Conservation (phyloP, 2,329 filamentous ascomycete genomes). For the Pezicula carpinea region DNA sequence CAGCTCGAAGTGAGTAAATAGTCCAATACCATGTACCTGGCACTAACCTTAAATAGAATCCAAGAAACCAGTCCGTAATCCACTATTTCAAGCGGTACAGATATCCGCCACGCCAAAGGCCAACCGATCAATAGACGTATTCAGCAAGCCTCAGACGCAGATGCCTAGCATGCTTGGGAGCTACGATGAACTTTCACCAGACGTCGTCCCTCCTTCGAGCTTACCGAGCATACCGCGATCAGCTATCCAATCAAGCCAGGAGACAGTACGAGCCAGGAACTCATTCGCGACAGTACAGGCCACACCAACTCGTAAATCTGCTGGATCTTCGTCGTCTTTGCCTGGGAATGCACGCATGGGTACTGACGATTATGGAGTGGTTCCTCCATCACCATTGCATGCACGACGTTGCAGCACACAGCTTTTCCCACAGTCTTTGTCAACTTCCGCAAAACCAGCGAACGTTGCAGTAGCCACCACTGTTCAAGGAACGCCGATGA, state of each 20-base stretch:
- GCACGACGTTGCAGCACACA: conserved; percentile 21
- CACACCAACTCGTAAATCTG: conserved; percentile 23
- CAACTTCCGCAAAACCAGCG: not conserved
- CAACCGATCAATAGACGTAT: conserved; percentile 23
- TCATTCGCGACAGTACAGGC: conserved; percentile 21
- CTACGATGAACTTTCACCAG: conserved; percentile 9
- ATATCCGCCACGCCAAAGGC: conserved; percentile 29
- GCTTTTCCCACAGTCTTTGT: conserved; percentile 12
- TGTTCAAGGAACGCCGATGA: conserved; percentile 18
- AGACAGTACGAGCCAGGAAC: conserved; percentile 7
- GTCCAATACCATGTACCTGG: not conserved
- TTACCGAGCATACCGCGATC: conserved; percentile 24
- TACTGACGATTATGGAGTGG: conserved; percentile 1
- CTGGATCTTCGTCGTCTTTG: conserved; percentile 2
- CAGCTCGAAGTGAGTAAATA: conserved; percentile 42
- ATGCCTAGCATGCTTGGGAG: conserved; percentile 5
- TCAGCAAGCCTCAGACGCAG: conserved; percentile 9
- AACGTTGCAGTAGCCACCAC: not conserved
- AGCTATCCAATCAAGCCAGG: conserved; percentile 9
- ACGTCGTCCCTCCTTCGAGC: conserved; percentile 21
- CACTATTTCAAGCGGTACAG: conserved; percentile 27
- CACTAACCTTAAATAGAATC: conserved; percentile 40
- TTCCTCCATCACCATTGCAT: conserved; percentile 22
- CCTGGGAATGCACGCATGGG: not conserved
- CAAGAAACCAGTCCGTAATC: conserved; percentile 43